A percentile compares a stretch with the other conserved stretches of the same genome.
phyloP scores from a whole-genome alignment of 441 rosid species.

The Populus hybrid region DNA sequence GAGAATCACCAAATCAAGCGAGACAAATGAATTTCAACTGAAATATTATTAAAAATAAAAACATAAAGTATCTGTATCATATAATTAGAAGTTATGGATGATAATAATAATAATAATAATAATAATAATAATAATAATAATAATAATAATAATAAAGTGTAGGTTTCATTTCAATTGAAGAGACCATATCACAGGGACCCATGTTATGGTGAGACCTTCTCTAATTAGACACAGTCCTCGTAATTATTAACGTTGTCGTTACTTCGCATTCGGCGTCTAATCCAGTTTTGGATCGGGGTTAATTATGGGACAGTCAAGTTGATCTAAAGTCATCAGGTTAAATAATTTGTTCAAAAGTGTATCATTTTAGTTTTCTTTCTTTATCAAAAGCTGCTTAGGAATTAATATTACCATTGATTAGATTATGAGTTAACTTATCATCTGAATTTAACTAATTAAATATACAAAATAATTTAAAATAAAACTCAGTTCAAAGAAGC shows the following conservation, averaged over 20 bases:
- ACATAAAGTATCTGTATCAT: neutral
- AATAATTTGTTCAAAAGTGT: too few relatives aligned
- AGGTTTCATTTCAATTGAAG: neutral
- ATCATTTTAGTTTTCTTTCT: neutral
- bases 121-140: neutral
- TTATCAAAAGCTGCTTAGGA: too few relatives aligned
- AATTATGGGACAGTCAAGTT: too few relatives aligned
- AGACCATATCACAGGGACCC: neutral
- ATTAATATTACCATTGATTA: too few relatives aligned
- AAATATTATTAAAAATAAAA: neutral
- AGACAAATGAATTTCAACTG: neutral
- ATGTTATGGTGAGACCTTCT: neutral
- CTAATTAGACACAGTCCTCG: neutral
- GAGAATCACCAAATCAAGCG: neutral
- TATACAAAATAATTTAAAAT: too few relatives aligned
- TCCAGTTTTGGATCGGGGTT: neutral
- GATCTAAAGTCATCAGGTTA: neutral
- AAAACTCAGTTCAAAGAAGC: too few relatives aligned
- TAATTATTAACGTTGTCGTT: neutral
- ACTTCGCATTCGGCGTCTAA: neutral
- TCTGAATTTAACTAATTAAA: too few relatives aligned
- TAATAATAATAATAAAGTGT: neutral
- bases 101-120: too few relatives aligned
- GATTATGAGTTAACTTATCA: too few relatives aligned
- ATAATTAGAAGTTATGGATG: too few relatives aligned